A percentile compares a stretch with the other conserved stretches of the same genome.
Conservation (phyloP, 75 land plant genomes). For the Selaginella moellendorffii region DNA sequence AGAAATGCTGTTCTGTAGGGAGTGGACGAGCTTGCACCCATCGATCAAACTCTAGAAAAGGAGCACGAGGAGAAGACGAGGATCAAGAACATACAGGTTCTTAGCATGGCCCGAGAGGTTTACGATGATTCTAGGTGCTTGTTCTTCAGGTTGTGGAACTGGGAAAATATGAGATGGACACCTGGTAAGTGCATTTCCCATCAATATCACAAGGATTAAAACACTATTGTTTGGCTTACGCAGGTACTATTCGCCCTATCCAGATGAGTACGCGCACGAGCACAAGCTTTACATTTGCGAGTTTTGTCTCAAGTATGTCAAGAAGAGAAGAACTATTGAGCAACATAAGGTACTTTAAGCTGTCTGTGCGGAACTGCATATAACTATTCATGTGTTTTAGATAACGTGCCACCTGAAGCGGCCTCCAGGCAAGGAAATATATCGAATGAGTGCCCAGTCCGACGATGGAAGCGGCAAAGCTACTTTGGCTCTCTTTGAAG, state of each 20-base stretch:
- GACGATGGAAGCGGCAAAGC: slow-evolving; percentile 13
- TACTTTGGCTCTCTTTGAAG: slow-evolving; percentile 35
- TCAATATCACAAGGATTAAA: too few species aligned
- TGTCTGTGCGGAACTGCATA: background rate
- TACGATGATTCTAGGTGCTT: background rate
- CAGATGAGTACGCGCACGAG: slow-evolving; percentile 32
- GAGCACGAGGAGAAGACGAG: slow-evolving; percentile 41
- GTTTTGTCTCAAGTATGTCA: slow-evolving; percentile 38
- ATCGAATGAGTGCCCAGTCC: slow-evolving; percentile 13
- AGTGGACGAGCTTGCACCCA: slow-evolving; percentile 28
- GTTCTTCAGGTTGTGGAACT: slow-evolving; percentile 32
- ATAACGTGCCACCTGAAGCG: slow-evolving; percentile 22
- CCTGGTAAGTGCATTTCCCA: too few species aligned
- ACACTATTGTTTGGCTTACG: too few species aligned
- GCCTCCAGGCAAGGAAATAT: slow-evolving; percentile 44
- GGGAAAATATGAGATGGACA: slow-evolving; percentile 39
- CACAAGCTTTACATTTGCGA: slow-evolving; percentile 37
- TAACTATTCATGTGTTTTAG: background rate
- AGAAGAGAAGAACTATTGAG: slow-evolving; percentile 22
- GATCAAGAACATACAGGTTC: slow-evolving; percentile 40
- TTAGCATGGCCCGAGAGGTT: background rate
- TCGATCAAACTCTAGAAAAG: slow-evolving; percentile 39
- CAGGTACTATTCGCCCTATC: slow-evolving; percentile 48
- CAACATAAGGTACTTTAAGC: slow-evolving; percentile 25
- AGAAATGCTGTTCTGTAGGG: slow-evolving; percentile 23